Evolutionary conservation across 805 yeast species (phyloP).

Genomic region (Zygoascus flipseniorum): DNA sequence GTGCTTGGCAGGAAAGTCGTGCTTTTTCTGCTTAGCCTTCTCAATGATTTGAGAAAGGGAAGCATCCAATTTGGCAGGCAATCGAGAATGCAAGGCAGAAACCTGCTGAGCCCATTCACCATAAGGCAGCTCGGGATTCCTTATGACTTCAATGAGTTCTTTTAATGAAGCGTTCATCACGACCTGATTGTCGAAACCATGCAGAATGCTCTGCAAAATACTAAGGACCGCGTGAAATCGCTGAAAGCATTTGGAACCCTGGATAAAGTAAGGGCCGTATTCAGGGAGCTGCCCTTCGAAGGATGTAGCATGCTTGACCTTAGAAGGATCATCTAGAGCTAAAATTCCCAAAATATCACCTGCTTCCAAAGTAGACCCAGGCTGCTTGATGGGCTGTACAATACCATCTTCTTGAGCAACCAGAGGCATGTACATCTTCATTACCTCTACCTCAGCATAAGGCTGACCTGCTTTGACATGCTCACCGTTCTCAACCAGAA

Average conservation of each 20-base stretch:
- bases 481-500: conserved; percentile 90
- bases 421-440: conserved; percentile 99
- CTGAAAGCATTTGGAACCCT: conserved; percentile 80
- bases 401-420: conserved; percentile 89
- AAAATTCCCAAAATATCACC: conserved; percentile 96
- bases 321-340: conserved; percentile 91
- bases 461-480: conserved; percentile 88
- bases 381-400: conserved; percentile 89
- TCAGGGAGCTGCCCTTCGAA: conserved; percentile 91
- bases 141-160: conserved; percentile 61
- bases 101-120: conserved; percentile 83
- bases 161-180: conserved; percentile 79
- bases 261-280: conserved; percentile 71
- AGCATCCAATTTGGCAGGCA: conserved; percentile 70
- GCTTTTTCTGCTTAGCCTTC: conserved; percentile 48
- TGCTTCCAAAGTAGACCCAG: conserved; percentile 93
- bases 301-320: conserved; percentile 93
- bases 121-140: conserved; percentile 78
- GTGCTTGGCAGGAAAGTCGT: conserved; percentile 88
- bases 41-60: conserved; percentile 57
- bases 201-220: conserved; percentile 68
- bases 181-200: conserved; percentile 93
- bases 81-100: conserved; percentile 86
- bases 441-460: conserved; percentile 97
- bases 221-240: conserved; percentile 50